phyloP scores from a whole-genome alignment of 495 filamentous ascomycete genomes.

The Neurospora tetraspora region DNA sequence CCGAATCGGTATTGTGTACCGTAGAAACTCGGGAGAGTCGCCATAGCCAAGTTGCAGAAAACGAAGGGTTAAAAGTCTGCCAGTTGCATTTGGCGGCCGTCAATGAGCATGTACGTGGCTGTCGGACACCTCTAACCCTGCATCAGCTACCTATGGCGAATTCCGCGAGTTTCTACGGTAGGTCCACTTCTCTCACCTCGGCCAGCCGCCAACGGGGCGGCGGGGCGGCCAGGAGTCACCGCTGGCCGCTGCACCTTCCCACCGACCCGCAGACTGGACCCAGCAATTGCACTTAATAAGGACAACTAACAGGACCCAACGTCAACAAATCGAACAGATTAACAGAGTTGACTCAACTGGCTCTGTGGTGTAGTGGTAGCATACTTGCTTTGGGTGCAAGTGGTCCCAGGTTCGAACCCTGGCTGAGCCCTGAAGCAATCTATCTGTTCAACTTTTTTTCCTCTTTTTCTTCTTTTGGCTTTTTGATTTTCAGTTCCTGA shows the following conservation, averaged over 20 bases:
- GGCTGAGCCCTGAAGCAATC: background rate
- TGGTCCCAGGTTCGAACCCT: background rate
- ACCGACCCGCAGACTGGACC: too few relatives aligned
- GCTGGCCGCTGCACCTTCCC: background rate
- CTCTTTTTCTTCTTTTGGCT: background rate
- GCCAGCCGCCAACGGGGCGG: background rate
- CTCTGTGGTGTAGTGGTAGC: background rate
- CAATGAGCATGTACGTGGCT: too few relatives aligned
- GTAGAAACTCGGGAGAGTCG: too few relatives aligned
- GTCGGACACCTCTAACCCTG: too few relatives aligned
- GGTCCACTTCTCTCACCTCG: background rate
- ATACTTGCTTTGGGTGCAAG: conserved; percentile 1
- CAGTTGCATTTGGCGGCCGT: too few relatives aligned
- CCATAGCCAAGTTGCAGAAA: too few relatives aligned
- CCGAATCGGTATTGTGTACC: background rate
- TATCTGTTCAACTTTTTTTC: background rate
- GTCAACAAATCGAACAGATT: background rate
- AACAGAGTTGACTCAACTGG: background rate
- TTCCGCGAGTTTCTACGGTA: too few relatives aligned
- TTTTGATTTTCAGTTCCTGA: background rate
- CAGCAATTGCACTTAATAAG: background rate
- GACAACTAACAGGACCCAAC: background rate
- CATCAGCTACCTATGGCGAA: too few relatives aligned
- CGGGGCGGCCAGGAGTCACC: background rate
- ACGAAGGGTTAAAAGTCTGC: too few relatives aligned